Conservation (phyloP, 2,329 filamentous ascomycete species). For the Venturia effusa region DNA sequence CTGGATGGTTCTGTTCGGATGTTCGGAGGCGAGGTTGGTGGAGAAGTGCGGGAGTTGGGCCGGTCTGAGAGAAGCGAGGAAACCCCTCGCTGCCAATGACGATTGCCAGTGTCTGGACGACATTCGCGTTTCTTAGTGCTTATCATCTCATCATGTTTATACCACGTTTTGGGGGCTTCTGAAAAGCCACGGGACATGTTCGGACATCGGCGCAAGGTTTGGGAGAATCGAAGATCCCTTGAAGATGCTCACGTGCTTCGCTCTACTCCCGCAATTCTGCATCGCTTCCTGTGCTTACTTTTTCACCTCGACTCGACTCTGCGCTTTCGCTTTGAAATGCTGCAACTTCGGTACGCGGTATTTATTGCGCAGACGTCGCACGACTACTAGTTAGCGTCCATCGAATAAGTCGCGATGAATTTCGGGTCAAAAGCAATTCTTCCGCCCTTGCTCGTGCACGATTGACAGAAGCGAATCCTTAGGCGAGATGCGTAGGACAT, state of each 20-base stretch:
- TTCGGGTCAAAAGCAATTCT: background rate
- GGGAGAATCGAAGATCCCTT: background rate
- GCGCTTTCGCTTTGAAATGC: background rate
- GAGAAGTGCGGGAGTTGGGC: conserved; percentile 1
- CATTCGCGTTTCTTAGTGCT: background rate
- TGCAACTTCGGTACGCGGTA: background rate
- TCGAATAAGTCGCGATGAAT: too few species aligned
- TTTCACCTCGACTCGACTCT: background rate
- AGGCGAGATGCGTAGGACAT: background rate
- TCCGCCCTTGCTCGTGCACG: background rate
- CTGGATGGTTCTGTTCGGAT: conserved; percentile 2
- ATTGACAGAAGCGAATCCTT: background rate
- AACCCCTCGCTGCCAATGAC: background rate
- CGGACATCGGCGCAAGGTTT: background rate
- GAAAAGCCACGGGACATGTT: background rate
- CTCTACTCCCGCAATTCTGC: background rate
- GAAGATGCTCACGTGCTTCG: background rate
- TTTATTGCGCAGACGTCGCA: background rate
- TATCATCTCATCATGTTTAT: background rate
- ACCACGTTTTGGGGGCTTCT: background rate
- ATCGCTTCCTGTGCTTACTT: background rate
- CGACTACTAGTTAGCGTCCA: background rate
- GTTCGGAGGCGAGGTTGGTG: background rate
- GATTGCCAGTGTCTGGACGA: conserved; percentile 8
- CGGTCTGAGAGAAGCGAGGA: background rate